Evolutionary conservation across 2,329 filamentous ascomycete genomes (phyloP).

Genomic region (Ustilaginoidea virens): DNA sequence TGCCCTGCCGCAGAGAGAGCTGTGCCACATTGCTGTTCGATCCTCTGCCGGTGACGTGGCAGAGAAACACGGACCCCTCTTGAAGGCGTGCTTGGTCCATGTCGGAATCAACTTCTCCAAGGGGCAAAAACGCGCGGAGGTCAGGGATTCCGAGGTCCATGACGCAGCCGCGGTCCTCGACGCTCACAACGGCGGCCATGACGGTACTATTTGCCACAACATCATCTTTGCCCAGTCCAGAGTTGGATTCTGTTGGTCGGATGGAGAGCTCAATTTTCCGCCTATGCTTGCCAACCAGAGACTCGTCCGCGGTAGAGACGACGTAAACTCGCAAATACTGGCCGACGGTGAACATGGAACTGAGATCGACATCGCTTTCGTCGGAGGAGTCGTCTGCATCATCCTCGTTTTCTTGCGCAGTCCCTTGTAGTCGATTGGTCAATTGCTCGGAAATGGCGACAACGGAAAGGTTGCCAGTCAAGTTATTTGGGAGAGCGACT

Average conservation of each 20-base stretch:
- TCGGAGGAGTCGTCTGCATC: constrained; percentile 31
- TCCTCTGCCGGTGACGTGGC: constrained; percentile 59
- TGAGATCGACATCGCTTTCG: constrained; percentile 52
- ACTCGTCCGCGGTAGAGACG: constrained; percentile 57
- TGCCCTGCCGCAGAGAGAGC: constrained; percentile 58
- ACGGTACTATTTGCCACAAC: constrained; percentile 62
- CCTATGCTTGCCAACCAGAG: constrained; percentile 46
- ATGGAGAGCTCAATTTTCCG: constrained; percentile 79
- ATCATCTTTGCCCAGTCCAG: constrained; percentile 55
- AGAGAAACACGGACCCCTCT: constrained; percentile 73
- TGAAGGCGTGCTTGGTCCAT: constrained; percentile 54
- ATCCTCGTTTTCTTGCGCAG: constrained; percentile 37
- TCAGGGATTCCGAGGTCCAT: constrained; percentile 76
- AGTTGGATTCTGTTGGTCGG: constrained; percentile 64
- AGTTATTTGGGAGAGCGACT: constrained; percentile 80
- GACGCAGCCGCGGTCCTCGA: constrained; percentile 90
- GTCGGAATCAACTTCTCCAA: constrained; percentile 59
- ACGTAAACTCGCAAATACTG: constrained; percentile 83
- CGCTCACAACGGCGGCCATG: constrained; percentile 76
- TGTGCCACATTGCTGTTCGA: constrained; percentile 74
- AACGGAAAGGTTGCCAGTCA: constrained; percentile 77
- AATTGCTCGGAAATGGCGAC: constrained; percentile 79
- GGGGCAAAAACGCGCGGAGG: constrained; percentile 70
- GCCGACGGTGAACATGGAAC: constrained; percentile 61
- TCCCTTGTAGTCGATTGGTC: constrained; percentile 55